A percentile compares a stretch with the other conserved stretches of the same genome.
Evolutionary conservation across 2,329 filamentous ascomycete species (phyloP).

Genomic region (Zarea fungicola): DNA sequence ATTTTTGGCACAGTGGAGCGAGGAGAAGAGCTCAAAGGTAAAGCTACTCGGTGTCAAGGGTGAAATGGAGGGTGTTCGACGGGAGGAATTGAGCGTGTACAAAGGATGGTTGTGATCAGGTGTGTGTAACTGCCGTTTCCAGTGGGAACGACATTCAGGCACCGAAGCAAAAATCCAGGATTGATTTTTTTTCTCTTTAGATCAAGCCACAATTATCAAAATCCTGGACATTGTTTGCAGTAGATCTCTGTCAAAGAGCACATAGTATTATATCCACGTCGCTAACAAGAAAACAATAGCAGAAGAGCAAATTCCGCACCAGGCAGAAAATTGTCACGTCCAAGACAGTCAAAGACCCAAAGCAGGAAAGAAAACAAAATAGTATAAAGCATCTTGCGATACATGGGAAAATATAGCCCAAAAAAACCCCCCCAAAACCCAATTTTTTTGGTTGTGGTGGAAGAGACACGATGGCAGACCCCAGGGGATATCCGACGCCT

Average conservation of each 20-base stretch:
- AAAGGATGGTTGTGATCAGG: slow-evolving; percentile 34
- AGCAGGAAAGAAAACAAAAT: neutral
- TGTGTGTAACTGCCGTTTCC: too few relatives aligned
- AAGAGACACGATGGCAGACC: neutral
- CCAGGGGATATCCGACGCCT: slow-evolving; percentile 1
- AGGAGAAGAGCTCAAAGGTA: slow-evolving; percentile 55
- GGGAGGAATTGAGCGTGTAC: slow-evolving; percentile 41
- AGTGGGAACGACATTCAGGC: too few relatives aligned
- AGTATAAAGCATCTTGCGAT: slow-evolving; percentile 13
- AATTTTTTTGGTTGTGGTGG: too few relatives aligned
- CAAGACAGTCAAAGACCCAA: neutral
- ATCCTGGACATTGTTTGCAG: too few relatives aligned
- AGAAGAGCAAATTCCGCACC: neutral
- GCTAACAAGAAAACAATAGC: neutral
- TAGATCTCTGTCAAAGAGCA: too few relatives aligned
- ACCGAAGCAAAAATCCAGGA: too few relatives aligned
- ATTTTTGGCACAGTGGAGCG: slow-evolving; percentile 62
- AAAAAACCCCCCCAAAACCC: neutral
- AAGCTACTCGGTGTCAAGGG: slow-evolving; percentile 65
- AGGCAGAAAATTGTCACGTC: neutral
- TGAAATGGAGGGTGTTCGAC: slow-evolving; percentile 62
- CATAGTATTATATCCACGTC: neutral
- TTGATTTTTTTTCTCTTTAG: neutral
- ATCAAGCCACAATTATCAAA: too few relatives aligned
- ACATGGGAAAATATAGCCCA: neutral